A percentile compares a stretch with the other conserved stretches of the same genome.
Evolutionary conservation across 192 early-diverging fungal genomes (phyloP).

Genomic region (Linnemannia hyalina): DNA sequence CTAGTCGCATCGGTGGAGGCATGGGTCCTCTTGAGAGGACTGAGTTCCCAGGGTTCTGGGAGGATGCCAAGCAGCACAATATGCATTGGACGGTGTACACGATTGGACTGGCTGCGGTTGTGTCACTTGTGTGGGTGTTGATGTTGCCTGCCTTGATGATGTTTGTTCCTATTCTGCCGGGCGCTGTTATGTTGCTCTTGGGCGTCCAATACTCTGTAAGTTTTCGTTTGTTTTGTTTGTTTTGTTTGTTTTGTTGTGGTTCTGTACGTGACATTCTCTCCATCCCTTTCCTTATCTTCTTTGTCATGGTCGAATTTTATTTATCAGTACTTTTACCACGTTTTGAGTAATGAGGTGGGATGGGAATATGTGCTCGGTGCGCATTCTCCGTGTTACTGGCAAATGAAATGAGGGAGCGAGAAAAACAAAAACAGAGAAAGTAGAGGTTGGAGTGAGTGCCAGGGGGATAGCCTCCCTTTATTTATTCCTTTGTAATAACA

Average conservation of each 20-base stretch:
- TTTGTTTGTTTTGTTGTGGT: neutral
- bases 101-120: constrained; percentile 9
- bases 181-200: neutral
- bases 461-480: no score
- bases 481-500: no score
- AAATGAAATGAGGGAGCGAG: no score
- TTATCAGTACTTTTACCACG: no score
- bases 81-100: constrained; percentile 38
- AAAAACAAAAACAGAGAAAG: no score
- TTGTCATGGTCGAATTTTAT: no score
- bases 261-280: no score
- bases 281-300: no score
- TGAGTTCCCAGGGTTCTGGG: constrained; percentile 37
- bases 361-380: no score
- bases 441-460: no score
- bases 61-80: constrained; percentile 35
- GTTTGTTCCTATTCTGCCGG: constrained; percentile 22
- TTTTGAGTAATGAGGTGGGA: no score
- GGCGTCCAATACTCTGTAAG: constrained; percentile 34
- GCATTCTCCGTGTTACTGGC: no score
- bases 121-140: constrained; percentile 7
- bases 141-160: constrained; percentile 26
- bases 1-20: neutral
- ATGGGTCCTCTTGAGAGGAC: neutral
- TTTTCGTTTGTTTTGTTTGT: neutral